Percentiles rank a stretch among this genome's conserved stretches.
Evolutionary conservation across 768 basidiomycete species (phyloP).

Genomic region (Gautieria morchelliformis): DNA sequence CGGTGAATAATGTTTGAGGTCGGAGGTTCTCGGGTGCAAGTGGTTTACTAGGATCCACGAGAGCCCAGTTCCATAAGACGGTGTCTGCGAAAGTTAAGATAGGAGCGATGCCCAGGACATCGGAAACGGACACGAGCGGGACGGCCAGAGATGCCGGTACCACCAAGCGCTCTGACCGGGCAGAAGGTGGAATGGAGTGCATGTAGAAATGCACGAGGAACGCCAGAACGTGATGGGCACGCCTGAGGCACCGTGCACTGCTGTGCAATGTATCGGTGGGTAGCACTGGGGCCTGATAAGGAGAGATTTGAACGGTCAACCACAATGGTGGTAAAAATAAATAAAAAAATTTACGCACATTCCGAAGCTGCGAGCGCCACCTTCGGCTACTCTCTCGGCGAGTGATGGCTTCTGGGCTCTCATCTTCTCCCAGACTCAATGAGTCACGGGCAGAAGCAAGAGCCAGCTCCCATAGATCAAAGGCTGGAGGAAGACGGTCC

Average conservation of each 20-base stretch:
- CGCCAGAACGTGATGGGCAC: slow-evolving; percentile 83
- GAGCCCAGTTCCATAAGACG: slow-evolving; percentile 87
- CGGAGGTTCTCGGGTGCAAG: slow-evolving; percentile 66
- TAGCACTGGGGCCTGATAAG: slow-evolving; percentile 60
- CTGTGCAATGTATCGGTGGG: slow-evolving; percentile 40
- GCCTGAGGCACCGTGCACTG: slow-evolving; percentile 57
- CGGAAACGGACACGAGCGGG: slow-evolving; percentile 71
- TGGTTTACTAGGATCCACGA: slow-evolving; percentile 46
- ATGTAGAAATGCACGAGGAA: slow-evolving; percentile 88
- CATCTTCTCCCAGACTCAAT: slow-evolving; percentile 50
- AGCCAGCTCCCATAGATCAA: slow-evolving; percentile 62
- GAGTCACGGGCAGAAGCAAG: slow-evolving; percentile 42
- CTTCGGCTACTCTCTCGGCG: slow-evolving; percentile 47
- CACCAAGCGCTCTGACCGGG: slow-evolving; percentile 29
- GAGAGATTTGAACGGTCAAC: slow-evolving; percentile 10
- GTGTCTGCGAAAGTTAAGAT: slow-evolving; percentile 94
- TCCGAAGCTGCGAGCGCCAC: slow-evolving; percentile 58
- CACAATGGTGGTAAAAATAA: not conserved
- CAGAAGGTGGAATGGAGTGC: slow-evolving; percentile 55
- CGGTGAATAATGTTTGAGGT: slow-evolving; percentile 70
- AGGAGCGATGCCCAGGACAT: slow-evolving; percentile 76
- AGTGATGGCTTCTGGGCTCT: slow-evolving; percentile 33
- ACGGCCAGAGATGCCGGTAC: slow-evolving; percentile 72
- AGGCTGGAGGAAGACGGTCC: slow-evolving; percentile 43
- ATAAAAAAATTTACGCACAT: slow-evolving; percentile 42